Conservation (phyloP, 176 grass and related monocot species). For the Musa schizocarpa region DNA sequence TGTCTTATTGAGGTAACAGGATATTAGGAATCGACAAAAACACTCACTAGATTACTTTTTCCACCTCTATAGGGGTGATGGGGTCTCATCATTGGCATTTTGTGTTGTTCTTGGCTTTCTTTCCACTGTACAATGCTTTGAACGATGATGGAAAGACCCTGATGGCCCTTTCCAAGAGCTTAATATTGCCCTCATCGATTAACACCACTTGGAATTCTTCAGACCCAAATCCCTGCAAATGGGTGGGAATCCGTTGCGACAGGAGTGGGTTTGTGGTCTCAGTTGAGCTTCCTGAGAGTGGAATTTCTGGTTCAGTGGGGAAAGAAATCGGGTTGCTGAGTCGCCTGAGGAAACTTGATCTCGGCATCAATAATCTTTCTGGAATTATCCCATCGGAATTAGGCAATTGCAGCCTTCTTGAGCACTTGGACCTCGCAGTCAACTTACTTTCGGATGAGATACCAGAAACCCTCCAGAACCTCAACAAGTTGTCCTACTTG, state of each 20-base stretch:
- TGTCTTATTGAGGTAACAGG: too few species aligned
- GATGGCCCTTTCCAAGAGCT: conserved; percentile 36
- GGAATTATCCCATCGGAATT: conserved; percentile 46
- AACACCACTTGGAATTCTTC: conserved; percentile 38
- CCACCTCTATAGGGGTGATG: conserved; percentile 21
- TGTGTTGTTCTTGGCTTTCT: conserved; percentile 19
- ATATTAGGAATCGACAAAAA: too few species aligned
- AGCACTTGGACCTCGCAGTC: conserved; percentile 35
- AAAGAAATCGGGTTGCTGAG: conserved; percentile 37
- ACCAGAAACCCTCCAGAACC: conserved; percentile 41
- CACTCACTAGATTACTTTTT: too few species aligned
- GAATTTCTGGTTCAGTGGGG: conserved; percentile 37
- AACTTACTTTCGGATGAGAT: conserved; percentile 61
- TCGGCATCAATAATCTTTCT: conserved; percentile 34
- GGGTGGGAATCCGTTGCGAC: conserved; percentile 39
- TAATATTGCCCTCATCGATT: conserved; percentile 31
- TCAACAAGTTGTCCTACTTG: conserved; percentile 30
- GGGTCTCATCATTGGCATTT: conserved; percentile 17
- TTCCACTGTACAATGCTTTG: conserved; percentile 32
- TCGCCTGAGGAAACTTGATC: conserved; percentile 15
- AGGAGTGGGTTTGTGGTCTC: conserved; percentile 24
- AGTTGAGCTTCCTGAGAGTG: conserved; percentile 29
- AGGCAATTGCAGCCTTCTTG: conserved; percentile 44
- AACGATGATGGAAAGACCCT: conserved; percentile 49
- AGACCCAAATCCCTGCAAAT: conserved; percentile 51